These are phyloP conservation scores for Sphaerulina musiva DNA, from an alignment of 2,329 filamentous ascomycete genomes.

Conservation along the genomic window DNA sequence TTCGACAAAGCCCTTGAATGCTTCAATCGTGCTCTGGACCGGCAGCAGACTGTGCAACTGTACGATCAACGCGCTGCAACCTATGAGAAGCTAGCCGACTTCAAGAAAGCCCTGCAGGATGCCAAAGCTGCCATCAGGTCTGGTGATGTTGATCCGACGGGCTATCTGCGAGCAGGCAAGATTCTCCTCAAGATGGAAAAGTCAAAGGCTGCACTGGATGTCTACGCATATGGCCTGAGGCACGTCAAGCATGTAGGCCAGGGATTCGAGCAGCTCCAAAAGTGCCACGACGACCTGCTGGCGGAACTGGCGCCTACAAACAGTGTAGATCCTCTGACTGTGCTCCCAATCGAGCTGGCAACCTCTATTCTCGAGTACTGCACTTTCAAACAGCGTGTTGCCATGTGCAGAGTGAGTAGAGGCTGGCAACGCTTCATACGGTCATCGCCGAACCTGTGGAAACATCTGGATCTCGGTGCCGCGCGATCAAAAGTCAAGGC, in stretches of 20 bases:
- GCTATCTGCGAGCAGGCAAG: slow-evolving; percentile 52
- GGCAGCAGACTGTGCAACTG: no score
- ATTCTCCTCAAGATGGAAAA: slow-evolving; percentile 45
- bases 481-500: slow-evolving; percentile 38
- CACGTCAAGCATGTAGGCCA: slow-evolving; percentile 40
- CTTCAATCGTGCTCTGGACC: no score
- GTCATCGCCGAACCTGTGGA: slow-evolving; percentile 46
- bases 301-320: slow-evolving; percentile 38
- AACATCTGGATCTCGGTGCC: slow-evolving; percentile 47
- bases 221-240: slow-evolving; percentile 55
- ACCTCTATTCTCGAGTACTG: slow-evolving; percentile 48
- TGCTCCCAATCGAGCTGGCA: slow-evolving; percentile 51
- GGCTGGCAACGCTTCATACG: slow-evolving; percentile 49
- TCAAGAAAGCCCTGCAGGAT: slow-evolving; percentile 40
- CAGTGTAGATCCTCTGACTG: slow-evolving; percentile 47
- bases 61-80: no score
- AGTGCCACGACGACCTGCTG: slow-evolving; percentile 44
- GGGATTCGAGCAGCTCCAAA: slow-evolving; percentile 27
- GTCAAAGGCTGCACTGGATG: slow-evolving; percentile 47
- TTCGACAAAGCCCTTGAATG: no score
- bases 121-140: slow-evolving; percentile 51
- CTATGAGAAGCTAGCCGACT: no score
- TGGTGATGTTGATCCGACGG: slow-evolving; percentile 47
- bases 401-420: slow-evolving; percentile 50
- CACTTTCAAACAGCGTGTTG: slow-evolving; percentile 44